Evolutionary conservation across 345 rosid species (phyloP), one percentile per base, ranked within the genome.

Genomic region (Citropsis articulata): DNA sequence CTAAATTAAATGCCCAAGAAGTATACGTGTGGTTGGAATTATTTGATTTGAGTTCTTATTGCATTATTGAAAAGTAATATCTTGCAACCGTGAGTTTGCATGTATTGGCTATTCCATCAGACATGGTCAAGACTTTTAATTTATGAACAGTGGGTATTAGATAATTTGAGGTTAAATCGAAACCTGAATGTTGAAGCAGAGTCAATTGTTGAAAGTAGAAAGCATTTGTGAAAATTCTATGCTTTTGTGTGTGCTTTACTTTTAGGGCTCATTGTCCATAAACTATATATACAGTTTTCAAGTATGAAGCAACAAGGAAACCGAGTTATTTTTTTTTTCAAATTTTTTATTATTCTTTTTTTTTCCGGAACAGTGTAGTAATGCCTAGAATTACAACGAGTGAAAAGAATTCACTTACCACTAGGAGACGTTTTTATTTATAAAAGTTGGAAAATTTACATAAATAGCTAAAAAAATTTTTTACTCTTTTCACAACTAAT

Each of bases 1-100:
- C 62, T 56, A 71, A 33, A 69, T 35, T 73, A 73, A 81, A 82
- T 80, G 79, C 73, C 42, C 31, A 31, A 57, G 56, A 66, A 79
- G 24, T 75, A 56, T 63, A 31, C n/a, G 7, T 25, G 60, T 69
- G 82, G 79, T 38, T 65, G 38, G 53, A 30, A 59, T 62, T 19
- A 2, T 21, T 9, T 65, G 36, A 62, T 62, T 66, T 10, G 24
- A 48, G 55, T 28, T 69, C 14, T 40, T 9, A 16, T 40, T 42
- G 10, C 55, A 48, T 38, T 36, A 55, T 62, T 79, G 71, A 57
- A 59, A 45, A 18, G 2, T 38, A 35, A n/a, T 72, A 12, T 45
- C 50, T 45, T 45, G 50, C 50, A 12, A 10, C 50, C 18, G 50
- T 13, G 50, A 45, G 50, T 45, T 45, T 45, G 18, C 50, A 13